These are phyloP conservation scores for Royoungia palumana DNA, from an alignment of 768 basidiomycete species.

Conservation along the genomic window DNA sequence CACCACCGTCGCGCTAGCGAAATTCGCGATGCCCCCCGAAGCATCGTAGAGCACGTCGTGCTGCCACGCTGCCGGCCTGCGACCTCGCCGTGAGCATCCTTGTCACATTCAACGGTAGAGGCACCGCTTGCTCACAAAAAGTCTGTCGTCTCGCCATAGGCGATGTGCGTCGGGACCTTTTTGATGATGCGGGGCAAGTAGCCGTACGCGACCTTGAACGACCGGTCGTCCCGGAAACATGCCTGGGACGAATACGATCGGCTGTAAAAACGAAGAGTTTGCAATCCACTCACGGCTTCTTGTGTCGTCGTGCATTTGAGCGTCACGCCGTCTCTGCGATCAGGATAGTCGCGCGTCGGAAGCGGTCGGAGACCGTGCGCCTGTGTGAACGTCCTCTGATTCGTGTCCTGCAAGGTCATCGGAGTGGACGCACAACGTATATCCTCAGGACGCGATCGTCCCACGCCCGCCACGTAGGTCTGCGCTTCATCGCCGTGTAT, in stretches of 20 bases:
- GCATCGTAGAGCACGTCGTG: background rate
- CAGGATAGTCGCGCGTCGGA: slow-evolving; percentile 3
- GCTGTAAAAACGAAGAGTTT: background rate
- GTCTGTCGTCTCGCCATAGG: background rate
- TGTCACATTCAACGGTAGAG: too few species aligned
- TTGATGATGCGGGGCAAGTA: background rate
- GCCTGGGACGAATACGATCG: background rate
- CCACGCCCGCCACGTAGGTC: background rate
- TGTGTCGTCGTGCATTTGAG: slow-evolving; percentile 1
- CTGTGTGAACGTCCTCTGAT: background rate
- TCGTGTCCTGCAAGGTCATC: too few species aligned
- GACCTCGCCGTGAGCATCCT: background rate
- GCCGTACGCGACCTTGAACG: background rate
- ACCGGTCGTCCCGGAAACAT: background rate
- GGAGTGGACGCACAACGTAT: background rate
- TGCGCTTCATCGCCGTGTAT: background rate
- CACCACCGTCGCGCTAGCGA: background rate
- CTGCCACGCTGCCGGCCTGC: background rate
- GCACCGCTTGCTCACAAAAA: background rate
- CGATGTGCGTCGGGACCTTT: slow-evolving; percentile 1
- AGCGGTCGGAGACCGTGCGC: slow-evolving; percentile 2
- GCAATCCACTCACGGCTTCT: background rate
- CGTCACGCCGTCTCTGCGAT: background rate
- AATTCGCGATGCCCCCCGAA: background rate
- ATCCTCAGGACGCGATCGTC: slow-evolving; percentile 5